Base-by-base conservation (phyloP, 345 rosid genomes). In the Arabis alpina region DNA sequence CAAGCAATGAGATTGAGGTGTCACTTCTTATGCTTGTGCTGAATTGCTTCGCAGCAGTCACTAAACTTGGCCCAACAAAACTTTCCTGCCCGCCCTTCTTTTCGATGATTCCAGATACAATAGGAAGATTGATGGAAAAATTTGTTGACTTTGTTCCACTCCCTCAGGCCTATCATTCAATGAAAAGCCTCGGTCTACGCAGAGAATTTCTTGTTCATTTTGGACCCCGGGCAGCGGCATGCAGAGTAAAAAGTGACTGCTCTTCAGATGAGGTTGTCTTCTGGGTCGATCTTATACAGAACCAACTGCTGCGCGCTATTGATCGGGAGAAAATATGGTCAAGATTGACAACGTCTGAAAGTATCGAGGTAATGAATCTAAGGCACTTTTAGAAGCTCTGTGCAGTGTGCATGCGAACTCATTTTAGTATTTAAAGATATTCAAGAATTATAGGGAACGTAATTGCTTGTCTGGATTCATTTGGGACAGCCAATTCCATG, bases 291-390 rank as follows among this genome's bases (percentile, higher is more conserved):
- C 95, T 94, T 65, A 79, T 91, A 53, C 97, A 89, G 77, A 84
- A 84, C 73, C 95, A 89, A 80, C 84, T 94, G 60, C 93, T 84
- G 66, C 86, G 37, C 66, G 97, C 99, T 74, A 79, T 91, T 61
- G 95, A 84, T 82, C 85, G 99, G 80, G 99, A 94, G 83, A 91
- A 80, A 82, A 91, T 94, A 82, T 94, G 99, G 99, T 84, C 99
- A 43, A 91, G 90, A 79, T 70, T 94, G 58, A 83, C 93, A 62
- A 89, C 99, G 40, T 88, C 95, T 41, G 99, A 91, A 81, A 94
- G 96, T 75, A 94, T 94, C 23, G 95, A 94, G 97, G 97, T 94
- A 78, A 74, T 84, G 75, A 27, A 43, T 61, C 19, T 39, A 36
- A 68, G 49, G 14, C 53, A 64, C 45, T 37, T 67, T 45, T 61